Percentiles rank a stretch among this genome's conserved stretches.
phyloP scores from a whole-genome alignment of 306 rosid genomes.

The Quercus glauca region DNA sequence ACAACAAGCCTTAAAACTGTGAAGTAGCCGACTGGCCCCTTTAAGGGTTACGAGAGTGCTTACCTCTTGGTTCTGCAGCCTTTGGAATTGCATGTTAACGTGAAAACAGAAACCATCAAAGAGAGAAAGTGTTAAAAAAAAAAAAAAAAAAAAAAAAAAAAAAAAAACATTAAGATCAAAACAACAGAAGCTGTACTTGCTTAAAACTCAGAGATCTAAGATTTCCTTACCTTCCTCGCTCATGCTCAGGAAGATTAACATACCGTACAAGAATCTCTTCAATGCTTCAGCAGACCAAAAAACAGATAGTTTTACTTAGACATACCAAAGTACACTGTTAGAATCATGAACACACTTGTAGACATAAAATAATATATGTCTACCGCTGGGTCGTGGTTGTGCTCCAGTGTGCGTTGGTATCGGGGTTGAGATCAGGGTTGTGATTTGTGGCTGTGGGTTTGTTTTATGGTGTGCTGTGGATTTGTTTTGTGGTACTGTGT shows the following conservation, averaged over 20 bases:
- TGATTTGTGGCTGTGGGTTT: too few relatives aligned
- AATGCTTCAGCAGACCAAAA: slow-evolving; percentile 33
- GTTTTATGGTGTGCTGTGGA: too few relatives aligned
- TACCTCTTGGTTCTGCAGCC: slow-evolving; percentile 63
- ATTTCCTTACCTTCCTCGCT: slow-evolving; percentile 43
- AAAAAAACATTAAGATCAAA: not conserved
- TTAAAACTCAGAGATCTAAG: not conserved
- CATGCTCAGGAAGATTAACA: slow-evolving; percentile 36
- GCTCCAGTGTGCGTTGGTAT: too few relatives aligned
- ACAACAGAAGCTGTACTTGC: not conserved
- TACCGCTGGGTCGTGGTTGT: too few relatives aligned
- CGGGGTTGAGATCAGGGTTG: too few relatives aligned
- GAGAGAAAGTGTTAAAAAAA: not conserved
- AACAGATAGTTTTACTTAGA: not conserved
- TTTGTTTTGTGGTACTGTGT: too few relatives aligned
- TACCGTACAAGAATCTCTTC: slow-evolving; percentile 61
- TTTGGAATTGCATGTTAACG: slow-evolving; percentile 19
- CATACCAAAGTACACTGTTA: not conserved
- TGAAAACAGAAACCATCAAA: not conserved
- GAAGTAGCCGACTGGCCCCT: not conserved
- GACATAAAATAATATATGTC: not conserved
- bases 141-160: too few relatives aligned
- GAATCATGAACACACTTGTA: too few relatives aligned
- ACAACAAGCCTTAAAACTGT: not conserved
- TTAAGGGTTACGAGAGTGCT: not conserved